phyloP scores from a whole-genome alignment of 805 yeast genomes.

The Pichia scutulata region DNA sequence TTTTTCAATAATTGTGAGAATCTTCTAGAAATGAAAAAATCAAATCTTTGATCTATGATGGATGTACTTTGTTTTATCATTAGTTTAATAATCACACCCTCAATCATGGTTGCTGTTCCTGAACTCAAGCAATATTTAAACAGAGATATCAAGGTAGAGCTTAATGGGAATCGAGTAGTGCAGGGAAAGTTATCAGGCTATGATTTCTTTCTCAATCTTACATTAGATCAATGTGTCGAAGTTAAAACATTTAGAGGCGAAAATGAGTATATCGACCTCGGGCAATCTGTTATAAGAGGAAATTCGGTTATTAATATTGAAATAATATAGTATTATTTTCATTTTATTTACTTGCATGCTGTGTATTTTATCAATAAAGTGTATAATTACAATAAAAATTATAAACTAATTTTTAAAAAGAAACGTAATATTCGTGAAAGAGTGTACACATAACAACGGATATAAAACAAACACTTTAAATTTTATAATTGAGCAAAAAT shows the following conservation, averaged over 20 bases:
- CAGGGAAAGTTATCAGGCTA: conserved; percentile 82
- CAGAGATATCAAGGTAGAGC: conserved; percentile 61
- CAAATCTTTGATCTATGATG: too few species aligned
- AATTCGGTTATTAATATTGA: conserved; percentile 46
- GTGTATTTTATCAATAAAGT: neutral
- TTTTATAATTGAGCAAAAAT: conserved; percentile 4
- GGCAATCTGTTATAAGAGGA: conserved; percentile 41
- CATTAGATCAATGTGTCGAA: conserved; percentile 21
- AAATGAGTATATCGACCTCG: conserved; percentile 19
- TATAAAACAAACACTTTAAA: neutral
- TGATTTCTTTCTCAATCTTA: conserved; percentile 45
- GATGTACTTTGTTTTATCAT: neutral
- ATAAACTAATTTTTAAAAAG: neutral
- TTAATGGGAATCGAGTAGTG: conserved; percentile 72
- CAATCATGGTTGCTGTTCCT: conserved; percentile 28
- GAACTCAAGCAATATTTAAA: conserved; percentile 59
- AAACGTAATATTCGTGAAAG: too few species aligned
- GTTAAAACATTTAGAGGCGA: conserved; percentile 1
- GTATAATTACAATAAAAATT: neutral
- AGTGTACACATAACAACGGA: neutral
- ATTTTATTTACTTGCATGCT: conserved; percentile 33
- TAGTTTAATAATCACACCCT: neutral
- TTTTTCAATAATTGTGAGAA: neutral
- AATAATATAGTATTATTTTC: conserved; percentile 42
- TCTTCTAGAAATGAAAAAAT: conserved; percentile 3